phyloP scores from a whole-genome alignment of 768 basidiomycete genomes.

The Termitomyces sp. region DNA sequence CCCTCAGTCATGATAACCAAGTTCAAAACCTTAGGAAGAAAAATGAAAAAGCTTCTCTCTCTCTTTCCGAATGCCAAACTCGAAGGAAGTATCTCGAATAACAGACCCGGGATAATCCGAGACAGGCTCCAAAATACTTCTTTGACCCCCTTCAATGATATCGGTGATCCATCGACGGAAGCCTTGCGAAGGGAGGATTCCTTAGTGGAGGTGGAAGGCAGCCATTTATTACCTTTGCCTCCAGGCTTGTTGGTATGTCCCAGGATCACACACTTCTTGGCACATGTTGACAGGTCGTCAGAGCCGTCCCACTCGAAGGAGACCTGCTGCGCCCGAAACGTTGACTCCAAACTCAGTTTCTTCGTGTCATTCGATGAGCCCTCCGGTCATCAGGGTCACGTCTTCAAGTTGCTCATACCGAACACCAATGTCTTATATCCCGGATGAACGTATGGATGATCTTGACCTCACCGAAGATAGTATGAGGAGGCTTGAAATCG shows the following conservation, averaged over 20 bases:
- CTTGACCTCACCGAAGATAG: not conserved
- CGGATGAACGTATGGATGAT: not conserved
- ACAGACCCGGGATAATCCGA: not conserved
- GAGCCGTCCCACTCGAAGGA: conserved; percentile 11
- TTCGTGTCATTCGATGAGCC: not conserved
- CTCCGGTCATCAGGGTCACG: conserved; percentile 14
- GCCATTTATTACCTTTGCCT: conserved; percentile 13
- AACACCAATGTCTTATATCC: not conserved
- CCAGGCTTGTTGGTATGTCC: conserved; percentile 21
- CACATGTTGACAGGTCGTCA: not conserved
- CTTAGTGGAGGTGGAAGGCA: not conserved
- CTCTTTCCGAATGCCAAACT: not conserved
- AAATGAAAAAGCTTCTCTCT: conserved; percentile 21
- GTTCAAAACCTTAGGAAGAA: conserved; percentile 22
- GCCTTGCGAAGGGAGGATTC: not conserved
- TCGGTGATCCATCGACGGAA: not conserved
- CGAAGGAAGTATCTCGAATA: not conserved
- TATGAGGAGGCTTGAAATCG: conserved; percentile 1
- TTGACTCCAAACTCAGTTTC: conserved; percentile 9
- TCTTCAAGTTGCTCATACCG: conserved; percentile 14
- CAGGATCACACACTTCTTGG: not conserved
- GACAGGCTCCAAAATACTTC: not conserved
- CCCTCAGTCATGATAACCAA: conserved; percentile 12
- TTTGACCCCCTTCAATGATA: not conserved
- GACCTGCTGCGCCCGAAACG: conserved; percentile 12